Evolutionary conservation across 148 eudicot genomes (phyloP), one percentile per base, ranked within the genome.

Genomic region (Rheum nobile): DNA sequence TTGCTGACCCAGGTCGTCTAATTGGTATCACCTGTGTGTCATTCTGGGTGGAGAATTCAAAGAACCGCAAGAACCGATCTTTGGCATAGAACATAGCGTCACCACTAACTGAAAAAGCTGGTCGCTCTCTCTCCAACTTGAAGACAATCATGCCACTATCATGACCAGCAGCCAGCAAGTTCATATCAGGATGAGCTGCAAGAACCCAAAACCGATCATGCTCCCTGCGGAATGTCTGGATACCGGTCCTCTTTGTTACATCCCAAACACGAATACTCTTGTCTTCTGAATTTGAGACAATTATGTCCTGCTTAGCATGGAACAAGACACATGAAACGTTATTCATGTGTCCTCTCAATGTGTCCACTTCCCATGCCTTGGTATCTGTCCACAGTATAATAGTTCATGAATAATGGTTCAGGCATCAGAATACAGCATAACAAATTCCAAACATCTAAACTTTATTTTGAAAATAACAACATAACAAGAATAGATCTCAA

Each of bases 291-390:
- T 91, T 91, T n/a, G 97, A 91, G 71, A 91, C 87, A 71, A 91
- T 91, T n/a, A 91, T 88, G 74, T 91, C 97, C 76, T 89, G 97
- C 79, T 85, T 91, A 72, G 95, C 88, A 80, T 91, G 93, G 76
- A 91, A 91, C 81, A 91, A 65, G 28, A 86, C 97, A 81, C 97
- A 89, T 19, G 97, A 91, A 35, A 91, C 97, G 81, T 91, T 91
- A 74, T 91, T 91, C 91, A 85, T 85, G 85, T 91, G 97, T 48
- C 97, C 97, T 79, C 95, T 88, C 81, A 92, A 77, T 28, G 92
- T 88, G 78, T 92, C 97, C 77, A 92, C 97, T 70, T 92, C 97
- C 97, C 96, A 92, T 72, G 97, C 96, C 85, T 90, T 89, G 70
- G 97, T 92, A 82, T 90, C 95, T 92, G 90, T 44, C 54, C 54